phyloP scores from a whole-genome alignment of 495 filamentous ascomycete genomes.

The Trichoderma gamsii region DNA sequence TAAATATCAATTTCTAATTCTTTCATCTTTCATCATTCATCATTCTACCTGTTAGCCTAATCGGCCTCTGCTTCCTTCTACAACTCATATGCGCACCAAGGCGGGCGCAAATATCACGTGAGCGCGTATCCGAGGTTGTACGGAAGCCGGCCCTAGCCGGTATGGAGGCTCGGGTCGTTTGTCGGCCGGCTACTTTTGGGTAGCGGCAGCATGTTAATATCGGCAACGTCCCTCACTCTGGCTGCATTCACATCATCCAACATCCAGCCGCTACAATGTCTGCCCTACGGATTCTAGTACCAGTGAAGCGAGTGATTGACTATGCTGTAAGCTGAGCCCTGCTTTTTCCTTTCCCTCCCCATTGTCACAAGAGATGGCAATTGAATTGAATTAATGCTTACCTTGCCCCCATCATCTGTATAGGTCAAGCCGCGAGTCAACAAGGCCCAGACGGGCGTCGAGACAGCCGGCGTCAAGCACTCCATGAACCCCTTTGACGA shows the following conservation, averaged over 20 bases:
- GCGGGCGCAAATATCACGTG: slow-evolving; percentile 11
- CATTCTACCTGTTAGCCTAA: background rate
- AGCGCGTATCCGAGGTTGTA: slow-evolving; percentile 30
- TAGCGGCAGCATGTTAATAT: background rate
- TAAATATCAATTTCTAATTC: background rate
- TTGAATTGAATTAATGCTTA: background rate
- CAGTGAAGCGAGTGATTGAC: slow-evolving; percentile 97
- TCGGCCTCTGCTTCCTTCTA: background rate
- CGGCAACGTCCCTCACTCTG: background rate
- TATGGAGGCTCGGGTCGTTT: background rate
- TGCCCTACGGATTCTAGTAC: slow-evolving; percentile 84
- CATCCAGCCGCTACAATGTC: slow-evolving; percentile 52
- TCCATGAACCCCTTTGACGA: slow-evolving; percentile 99
- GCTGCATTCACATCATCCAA: slow-evolving; percentile 4
- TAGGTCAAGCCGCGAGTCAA: slow-evolving; percentile 98
- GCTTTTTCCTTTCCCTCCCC: slow-evolving; percentile 2
- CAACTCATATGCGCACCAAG: background rate
- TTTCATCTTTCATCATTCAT: background rate
- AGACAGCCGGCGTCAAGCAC: slow-evolving; percentile 89
- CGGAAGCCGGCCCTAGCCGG: slow-evolving; percentile 31
- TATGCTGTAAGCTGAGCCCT: slow-evolving; percentile 69
- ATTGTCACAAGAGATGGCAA: background rate
- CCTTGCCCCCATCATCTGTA: background rate
- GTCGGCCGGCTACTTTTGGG: slow-evolving; percentile 10
- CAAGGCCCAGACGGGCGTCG: slow-evolving; percentile 87